Conservation (phyloP, 2,329 filamentous ascomycete genomes). For the Fonsecaea nubica region DNA sequence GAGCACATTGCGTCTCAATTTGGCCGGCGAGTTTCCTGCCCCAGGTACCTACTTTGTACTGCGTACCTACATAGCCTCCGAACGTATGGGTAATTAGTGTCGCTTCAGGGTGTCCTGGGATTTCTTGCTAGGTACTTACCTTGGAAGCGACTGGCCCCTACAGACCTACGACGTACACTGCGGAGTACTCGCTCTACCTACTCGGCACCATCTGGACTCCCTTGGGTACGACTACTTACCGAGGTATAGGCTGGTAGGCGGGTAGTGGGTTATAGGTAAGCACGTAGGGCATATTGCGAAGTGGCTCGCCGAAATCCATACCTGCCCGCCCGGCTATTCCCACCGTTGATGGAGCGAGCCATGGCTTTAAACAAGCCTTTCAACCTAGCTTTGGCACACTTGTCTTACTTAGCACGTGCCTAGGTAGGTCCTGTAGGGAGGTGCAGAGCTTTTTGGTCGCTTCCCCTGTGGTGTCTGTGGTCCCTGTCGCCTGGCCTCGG, state of each 20-base stretch:
- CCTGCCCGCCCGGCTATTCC: neutral
- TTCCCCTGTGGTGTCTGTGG: neutral
- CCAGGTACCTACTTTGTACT: neutral
- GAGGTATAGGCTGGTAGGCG: too few species aligned
- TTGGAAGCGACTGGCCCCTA: too few species aligned
- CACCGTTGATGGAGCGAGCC: neutral
- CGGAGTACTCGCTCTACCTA: too few species aligned
- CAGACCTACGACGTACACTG: too few species aligned
- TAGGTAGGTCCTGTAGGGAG: too few species aligned
- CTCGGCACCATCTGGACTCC: neutral
- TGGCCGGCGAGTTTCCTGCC: neutral
- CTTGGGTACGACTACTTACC: too few species aligned
- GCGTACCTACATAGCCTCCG: too few species aligned
- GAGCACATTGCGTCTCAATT: neutral
- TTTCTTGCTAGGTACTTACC: too few species aligned
- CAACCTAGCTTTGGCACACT: neutral
- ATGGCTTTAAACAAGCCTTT: neutral
- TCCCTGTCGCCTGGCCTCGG: too few species aligned
- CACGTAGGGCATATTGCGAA: neutral
- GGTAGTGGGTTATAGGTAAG: too few species aligned
- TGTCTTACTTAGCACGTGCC: neutral
- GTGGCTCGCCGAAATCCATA: neutral
- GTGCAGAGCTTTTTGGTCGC: neutral
- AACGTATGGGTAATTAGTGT: too few species aligned
- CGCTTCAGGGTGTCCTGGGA: too few species aligned